Conservation (phyloP, 495 filamentous ascomycete species). For the Aspergillus wentii region DNA sequence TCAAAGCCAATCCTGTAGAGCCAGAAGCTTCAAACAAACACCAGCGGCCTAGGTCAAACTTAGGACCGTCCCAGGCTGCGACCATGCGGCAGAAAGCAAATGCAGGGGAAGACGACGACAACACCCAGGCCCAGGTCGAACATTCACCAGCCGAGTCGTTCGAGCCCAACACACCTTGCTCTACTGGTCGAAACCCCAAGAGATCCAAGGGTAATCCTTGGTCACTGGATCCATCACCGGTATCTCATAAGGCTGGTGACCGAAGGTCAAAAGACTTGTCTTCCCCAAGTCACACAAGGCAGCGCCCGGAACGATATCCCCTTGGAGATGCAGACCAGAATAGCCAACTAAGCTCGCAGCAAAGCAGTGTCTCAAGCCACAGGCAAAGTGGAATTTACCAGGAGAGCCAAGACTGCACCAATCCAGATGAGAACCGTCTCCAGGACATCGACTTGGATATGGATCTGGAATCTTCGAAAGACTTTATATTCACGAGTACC, state of each 20-base stretch:
- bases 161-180: conserved; percentile 12
- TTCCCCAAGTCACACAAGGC: conserved; percentile 1
- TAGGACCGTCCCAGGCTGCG: conserved; percentile 7
- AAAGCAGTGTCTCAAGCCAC: conserved; percentile 5
- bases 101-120: conserved; percentile 15
- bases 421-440: conserved; percentile 18
- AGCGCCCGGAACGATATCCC: conserved; percentile 12
- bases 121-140: conserved; percentile 10
- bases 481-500: conserved; percentile 32
- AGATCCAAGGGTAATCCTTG: conserved; percentile 19
- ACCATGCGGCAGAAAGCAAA: conserved; percentile 12
- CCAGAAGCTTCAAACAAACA: conserved; percentile 16
- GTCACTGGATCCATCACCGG: conserved; percentile 4
- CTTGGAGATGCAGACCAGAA: conserved; percentile 25
- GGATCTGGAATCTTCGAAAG: conserved; percentile 36
- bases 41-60: conserved; percentile 12
- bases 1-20: conserved; percentile 21
- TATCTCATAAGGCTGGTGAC: neutral
- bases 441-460: conserved; percentile 29
- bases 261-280: conserved; percentile 4
- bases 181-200: conserved; percentile 22
- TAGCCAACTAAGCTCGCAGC: conserved; percentile 20
- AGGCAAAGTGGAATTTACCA: conserved; percentile 7
- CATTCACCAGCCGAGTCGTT: conserved; percentile 17
- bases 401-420: conserved; percentile 4